Evolutionary conservation across 2,329 filamentous ascomycete genomes (phyloP), one percentile per base, ranked within the genome.

Genomic region (Boeremia exigua): DNA sequence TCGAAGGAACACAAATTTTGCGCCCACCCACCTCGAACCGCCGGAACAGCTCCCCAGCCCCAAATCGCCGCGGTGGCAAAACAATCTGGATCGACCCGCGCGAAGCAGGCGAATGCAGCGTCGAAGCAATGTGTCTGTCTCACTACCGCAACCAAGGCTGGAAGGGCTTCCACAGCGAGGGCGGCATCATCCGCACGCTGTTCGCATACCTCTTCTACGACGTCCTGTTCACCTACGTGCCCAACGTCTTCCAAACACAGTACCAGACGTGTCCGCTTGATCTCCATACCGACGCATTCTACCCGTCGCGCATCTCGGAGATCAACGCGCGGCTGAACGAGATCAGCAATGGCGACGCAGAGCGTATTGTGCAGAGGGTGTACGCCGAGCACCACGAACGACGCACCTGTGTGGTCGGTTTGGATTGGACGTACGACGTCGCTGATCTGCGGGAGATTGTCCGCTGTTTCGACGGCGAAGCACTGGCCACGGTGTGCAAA

Each of bases 221-320:
- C 75, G 85, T 98, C 23, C 80, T 99, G 6, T 98, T 98, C 77
- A 82, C 92, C 25, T 96, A 96, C 75, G 85, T 98, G 5, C 94
- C 95, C 25, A 96, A 98, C 66, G 94, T 99, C 51, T 99, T 99
- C 75, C 94, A 98, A 73, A 99, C 95, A 6, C 86, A 89, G 1
- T 99, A 91, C 72, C 95, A 99, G 76, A 96, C 92, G 0, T 96
- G 92, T 69, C 95, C 95, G 1, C 79, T 99, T 3, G 95, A 99
- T 73, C 80, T 99, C 6, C 90, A 96, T 71, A 96, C 93, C 0
- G 95, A 99, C 72, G 88, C 90, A 2, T 99, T 99, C 78, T 98
- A 91, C 71, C 85, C 91, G 0, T 86, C 88, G 1, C 85, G 95
- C n/a, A 86, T 89, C 32, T 92, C 89, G 4, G 93, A 96, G 77